Conservation (phyloP, 805 yeast genomes). For the Kazachstania bromeliacearum region DNA sequence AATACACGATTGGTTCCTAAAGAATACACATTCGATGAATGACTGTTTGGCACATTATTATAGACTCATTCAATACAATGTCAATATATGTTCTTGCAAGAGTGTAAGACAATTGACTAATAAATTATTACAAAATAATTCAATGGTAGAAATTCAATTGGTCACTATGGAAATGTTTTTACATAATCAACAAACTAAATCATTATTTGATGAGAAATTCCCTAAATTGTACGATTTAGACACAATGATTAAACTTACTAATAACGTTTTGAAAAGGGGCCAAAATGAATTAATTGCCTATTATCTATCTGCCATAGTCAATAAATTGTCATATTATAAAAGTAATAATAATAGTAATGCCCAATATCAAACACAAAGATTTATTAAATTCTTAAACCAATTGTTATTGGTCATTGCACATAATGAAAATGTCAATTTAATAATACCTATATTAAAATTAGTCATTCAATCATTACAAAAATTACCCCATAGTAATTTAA, state of each 20-base stretch:
- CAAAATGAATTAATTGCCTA: conserved; percentile 14
- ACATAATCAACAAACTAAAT: conserved; percentile 8
- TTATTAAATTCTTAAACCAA: conserved; percentile 17
- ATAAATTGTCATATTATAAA: conserved; percentile 10
- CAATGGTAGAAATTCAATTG: conserved; percentile 20
- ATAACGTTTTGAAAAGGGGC: conserved; percentile 9
- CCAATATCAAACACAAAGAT: conserved; percentile 1
- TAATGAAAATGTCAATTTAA: conserved; percentile 16
- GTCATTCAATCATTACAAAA: conserved; percentile 7
- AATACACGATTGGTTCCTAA: conserved; percentile 25
- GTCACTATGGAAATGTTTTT: conserved; percentile 23
- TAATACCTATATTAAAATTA: conserved; percentile 12
- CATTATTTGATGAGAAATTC: conserved; percentile 12
- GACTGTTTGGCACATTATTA: conserved; percentile 18
- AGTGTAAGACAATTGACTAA: conserved; percentile 8
- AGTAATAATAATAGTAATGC: background rate
- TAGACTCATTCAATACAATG: conserved; percentile 19
- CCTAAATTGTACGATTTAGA: conserved; percentile 16
- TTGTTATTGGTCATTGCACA: conserved; percentile 13
- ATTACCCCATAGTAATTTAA: background rate
- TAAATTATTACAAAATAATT: conserved; percentile 20
- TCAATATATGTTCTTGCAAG: conserved; percentile 13
- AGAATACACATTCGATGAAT: conserved; percentile 10
- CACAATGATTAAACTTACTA: conserved; percentile 13
- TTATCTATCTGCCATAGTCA: conserved; percentile 17